phyloP scores from a whole-genome alignment of 139 green algal genomes.

The Zygnema cylindricum region DNA sequence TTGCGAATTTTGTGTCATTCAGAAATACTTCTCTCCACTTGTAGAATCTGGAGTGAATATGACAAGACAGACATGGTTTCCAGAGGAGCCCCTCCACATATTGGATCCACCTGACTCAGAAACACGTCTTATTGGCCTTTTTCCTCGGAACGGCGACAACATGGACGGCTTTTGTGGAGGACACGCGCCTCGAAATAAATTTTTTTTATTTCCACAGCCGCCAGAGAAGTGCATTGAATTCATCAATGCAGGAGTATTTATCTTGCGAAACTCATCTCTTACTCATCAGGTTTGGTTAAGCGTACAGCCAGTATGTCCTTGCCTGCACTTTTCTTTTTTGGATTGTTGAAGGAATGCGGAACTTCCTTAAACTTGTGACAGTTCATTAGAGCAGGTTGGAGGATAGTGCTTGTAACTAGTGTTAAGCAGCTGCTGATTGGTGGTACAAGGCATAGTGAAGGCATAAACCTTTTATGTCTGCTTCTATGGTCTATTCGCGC shows the following conservation, averaged over 20 bases:
- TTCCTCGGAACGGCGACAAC: conserved; percentile 18
- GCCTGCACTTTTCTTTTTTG: background rate
- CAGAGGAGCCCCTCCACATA: conserved; percentile 4
- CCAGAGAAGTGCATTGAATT: background rate
- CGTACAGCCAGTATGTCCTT: no score
- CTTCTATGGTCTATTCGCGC: background rate
- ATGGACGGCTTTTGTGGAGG: background rate
- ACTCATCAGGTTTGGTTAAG: conserved; percentile 9
- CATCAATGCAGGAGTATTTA: conserved; percentile 5
- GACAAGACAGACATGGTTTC: conserved; percentile 25
- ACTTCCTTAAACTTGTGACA: background rate
- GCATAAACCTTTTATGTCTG: background rate
- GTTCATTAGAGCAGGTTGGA: background rate
- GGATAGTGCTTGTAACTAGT: background rate
- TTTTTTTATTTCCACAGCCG: background rate
- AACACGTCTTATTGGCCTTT: conserved; percentile 28
- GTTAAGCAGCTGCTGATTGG: background rate
- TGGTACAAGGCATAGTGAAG: background rate
- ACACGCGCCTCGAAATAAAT: background rate
- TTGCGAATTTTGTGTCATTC: no score
- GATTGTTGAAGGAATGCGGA: background rate
- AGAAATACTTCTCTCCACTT: conserved; percentile 6
- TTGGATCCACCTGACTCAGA: conserved; percentile 8
- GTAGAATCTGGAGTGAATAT: background rate
- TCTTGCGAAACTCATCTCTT: background rate